Evolutionary conservation across 305 asterid species (phyloP), one percentile per base, ranked within the genome.

Genomic region (Solanum hybrid): DNA sequence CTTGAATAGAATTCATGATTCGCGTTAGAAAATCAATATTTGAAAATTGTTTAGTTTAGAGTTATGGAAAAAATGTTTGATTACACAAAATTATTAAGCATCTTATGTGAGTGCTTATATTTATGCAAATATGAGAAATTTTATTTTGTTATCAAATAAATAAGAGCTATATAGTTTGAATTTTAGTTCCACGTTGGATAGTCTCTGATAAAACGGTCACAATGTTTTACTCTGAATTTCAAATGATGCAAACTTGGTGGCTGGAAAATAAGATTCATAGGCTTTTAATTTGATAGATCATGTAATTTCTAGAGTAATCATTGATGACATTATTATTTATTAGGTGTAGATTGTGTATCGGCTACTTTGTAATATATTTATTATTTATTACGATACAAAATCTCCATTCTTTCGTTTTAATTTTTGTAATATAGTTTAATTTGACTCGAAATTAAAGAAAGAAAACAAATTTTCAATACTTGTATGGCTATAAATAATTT

Each of bases 191-290:
- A n/a, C n/a, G n/a, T n/a, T n/a, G n/a, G 24, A 8, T 57, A 57
- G 69, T 20, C 0, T 57, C 5, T 3, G 24, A 0, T 57, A 57
- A 57, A 57, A 57, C 0, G 0, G 5, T 20, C 5, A 3, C 0
- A 61, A 7, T 0, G 1, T 61, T 61, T 61, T 61, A 61, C 26
- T 20, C 11, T 8, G 24, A 20, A 3, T 8, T 61, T 0, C 26
- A 57, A 51, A 57, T 57, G 69, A 57, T 61, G 71, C 26, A 20
- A 61, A 61, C 0, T 61, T 61, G 11, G 26, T 20, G 26, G 10
- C 69, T 2, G 18, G 2, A 9, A 18, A 57, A 57, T 2, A 18
- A 57, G 5, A 57, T 0, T 20, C 1, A 1, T 57, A 13, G 18
- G 3, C 5, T 29, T 29, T 29, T 29, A 29, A 29, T 29, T 29